phyloP scores from a whole-genome alignment of 2,329 filamentous ascomycete species.

The Trichoderma breve region DNA sequence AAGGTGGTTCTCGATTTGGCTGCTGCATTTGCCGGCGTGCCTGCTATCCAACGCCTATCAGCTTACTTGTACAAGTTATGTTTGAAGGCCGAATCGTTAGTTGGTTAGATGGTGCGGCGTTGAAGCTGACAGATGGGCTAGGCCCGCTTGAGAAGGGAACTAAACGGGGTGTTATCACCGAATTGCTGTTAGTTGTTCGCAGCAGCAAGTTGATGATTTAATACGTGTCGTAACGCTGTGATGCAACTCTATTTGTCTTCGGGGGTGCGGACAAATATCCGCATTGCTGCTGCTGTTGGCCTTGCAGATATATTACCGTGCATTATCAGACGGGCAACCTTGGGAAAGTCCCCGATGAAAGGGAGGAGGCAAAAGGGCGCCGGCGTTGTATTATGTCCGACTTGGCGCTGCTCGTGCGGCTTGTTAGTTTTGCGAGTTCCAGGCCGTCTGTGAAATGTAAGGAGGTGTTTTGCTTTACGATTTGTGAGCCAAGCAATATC shows the following conservation, averaged over 20 bases:
- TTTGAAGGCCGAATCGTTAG: background rate
- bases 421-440: background rate
- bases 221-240: background rate
- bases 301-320: background rate
- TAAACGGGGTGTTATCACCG: background rate
- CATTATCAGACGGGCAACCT: background rate
- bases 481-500: background rate
- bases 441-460: background rate
- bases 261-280: background rate
- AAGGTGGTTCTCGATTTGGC: background rate
- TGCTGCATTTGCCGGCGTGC: background rate
- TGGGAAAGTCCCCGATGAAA: background rate
- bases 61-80: background rate
- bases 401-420: background rate
- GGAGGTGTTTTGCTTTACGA: background rate
- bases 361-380: background rate
- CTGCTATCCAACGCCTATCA: conserved; percentile 1
- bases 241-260: background rate
- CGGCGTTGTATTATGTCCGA: background rate
- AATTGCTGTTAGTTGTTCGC: background rate
- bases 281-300: background rate
- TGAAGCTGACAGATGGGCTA: conserved; percentile 11
- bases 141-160: conserved; percentile 1
- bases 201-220: background rate
- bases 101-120: background rate